Evolutionary conservation across 352 stramenopile genomes (phyloP).

Genomic region (Hyaloperonospora brassicae): DNA sequence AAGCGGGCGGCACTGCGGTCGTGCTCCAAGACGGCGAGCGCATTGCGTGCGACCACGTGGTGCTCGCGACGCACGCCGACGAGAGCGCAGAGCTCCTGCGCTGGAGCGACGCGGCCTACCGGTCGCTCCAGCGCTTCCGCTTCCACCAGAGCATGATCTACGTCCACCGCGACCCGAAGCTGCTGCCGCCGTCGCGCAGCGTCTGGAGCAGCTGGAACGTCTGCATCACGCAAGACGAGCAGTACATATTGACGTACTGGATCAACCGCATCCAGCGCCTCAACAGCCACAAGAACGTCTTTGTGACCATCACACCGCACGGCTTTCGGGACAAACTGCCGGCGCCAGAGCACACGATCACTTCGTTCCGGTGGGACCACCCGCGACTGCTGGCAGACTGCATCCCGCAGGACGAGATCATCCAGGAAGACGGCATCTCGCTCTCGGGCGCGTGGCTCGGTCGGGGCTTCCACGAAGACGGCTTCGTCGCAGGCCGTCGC

Average conservation of each 20-base stretch:
- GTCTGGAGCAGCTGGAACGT: constrained; percentile 84
- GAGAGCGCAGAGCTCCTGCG: constrained; percentile 64
- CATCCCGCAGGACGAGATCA: constrained; percentile 79
- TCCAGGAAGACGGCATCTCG: constrained; percentile 76
- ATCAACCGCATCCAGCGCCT: constrained; percentile 86
- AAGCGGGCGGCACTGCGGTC: constrained; percentile 76
- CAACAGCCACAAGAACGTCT: constrained; percentile 80
- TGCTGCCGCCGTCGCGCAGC: constrained; percentile 67
- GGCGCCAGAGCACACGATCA: constrained; percentile 43
- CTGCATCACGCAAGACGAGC: constrained; percentile 71
- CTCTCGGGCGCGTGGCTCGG: constrained; percentile 77
- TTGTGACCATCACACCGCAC: constrained; percentile 79
- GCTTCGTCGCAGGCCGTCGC: constrained; percentile 75
- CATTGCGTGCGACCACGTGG: constrained; percentile 80
- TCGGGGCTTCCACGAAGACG: constrained; percentile 82
- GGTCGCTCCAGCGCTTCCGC: constrained; percentile 70
- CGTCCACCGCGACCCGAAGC: constrained; percentile 67
- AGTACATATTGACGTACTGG: constrained; percentile 87
- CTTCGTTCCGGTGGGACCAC: constrained; percentile 81
- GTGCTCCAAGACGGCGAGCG: constrained; percentile 57
- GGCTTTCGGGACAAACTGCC: constrained; percentile 63
- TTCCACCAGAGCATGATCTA: constrained; percentile 88
- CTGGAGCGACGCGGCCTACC: constrained; percentile 57
- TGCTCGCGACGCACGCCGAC: constrained; percentile 76
- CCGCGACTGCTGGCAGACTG: constrained; percentile 75